Conservation (phyloP, 2,329 filamentous ascomycete species). For the Kalmusia sp. region DNA sequence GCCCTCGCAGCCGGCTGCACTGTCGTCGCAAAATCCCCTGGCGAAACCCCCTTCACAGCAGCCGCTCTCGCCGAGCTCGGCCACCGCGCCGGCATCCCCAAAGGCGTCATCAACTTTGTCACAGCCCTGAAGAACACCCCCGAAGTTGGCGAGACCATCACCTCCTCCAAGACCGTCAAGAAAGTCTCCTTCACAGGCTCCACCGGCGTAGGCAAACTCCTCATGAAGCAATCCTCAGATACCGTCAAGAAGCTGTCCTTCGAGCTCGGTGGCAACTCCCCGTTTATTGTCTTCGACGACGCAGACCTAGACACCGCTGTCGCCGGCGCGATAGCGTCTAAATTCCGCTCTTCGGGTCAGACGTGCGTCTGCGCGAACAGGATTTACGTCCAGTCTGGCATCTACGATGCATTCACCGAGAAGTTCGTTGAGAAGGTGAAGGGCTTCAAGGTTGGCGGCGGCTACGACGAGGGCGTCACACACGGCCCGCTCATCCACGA, state of each 20-base stretch:
- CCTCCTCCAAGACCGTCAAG: slow-evolving; percentile 76
- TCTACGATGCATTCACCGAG: slow-evolving; percentile 77
- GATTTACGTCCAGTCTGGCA: slow-evolving; percentile 77
- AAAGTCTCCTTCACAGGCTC: slow-evolving; percentile 94
- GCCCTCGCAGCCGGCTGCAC: slow-evolving; percentile 94
- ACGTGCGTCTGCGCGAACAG: slow-evolving; percentile 86
- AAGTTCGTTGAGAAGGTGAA: slow-evolving; percentile 76
- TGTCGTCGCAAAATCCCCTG: slow-evolving; percentile 88
- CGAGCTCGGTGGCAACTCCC: slow-evolving; percentile 93
- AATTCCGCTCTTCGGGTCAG: slow-evolving; percentile 94
- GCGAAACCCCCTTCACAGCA: slow-evolving; percentile 90
- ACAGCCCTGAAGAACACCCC: slow-evolving; percentile 81
- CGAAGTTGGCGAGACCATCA: slow-evolving; percentile 78
- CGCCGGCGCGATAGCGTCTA: slow-evolving; percentile 80
- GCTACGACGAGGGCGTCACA: slow-evolving; percentile 73
- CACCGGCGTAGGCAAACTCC: slow-evolving; percentile 70
- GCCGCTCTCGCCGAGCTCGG: slow-evolving; percentile 88
- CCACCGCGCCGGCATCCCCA: slow-evolving; percentile 84
- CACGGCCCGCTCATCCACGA: slow-evolving; percentile 87
- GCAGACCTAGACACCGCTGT: slow-evolving; percentile 88
- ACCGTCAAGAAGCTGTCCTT: slow-evolving; percentile 88
- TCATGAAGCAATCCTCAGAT: slow-evolving; percentile 87
- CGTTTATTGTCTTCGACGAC: slow-evolving; percentile 97
- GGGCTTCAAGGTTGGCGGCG: slow-evolving; percentile 76
- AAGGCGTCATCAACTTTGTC: slow-evolving; percentile 89